Conservation (phyloP, 177 flowering plant genomes). For the Vitis hybrid region DNA sequence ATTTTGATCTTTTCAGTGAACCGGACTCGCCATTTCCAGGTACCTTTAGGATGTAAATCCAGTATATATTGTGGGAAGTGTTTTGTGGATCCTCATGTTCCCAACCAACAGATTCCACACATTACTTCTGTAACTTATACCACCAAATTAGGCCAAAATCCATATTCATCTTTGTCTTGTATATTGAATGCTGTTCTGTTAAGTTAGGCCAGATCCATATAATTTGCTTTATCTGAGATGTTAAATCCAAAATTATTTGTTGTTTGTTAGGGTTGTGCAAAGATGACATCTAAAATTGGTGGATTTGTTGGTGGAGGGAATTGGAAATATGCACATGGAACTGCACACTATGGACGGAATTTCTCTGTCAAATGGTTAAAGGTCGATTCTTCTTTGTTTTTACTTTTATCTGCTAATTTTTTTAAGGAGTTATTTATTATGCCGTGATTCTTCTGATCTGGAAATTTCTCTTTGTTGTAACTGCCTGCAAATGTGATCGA, state of each 20-base stretch:
- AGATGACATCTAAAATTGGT: slow-evolving; percentile 98
- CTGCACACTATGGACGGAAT: slow-evolving; percentile 98
- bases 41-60: slow-evolving; percentile 25
- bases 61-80: background rate
- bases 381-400: slow-evolving; percentile 38
- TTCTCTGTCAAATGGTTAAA: slow-evolving; percentile 95
- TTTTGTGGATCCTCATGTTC: background rate
- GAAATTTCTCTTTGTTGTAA: no score
- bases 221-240: background rate
- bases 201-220: no score
- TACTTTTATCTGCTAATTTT: background rate
- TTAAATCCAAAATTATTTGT: slow-evolving; percentile 5
- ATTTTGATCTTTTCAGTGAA: slow-evolving; percentile 95
- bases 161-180: background rate
- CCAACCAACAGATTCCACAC: background rate
- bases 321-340: slow-evolving; percentile 99
- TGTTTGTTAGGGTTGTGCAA: slow-evolving; percentile 85
- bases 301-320: slow-evolving; percentile 90
- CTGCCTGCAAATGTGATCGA: no score
- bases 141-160: background rate
- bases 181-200: background rate
- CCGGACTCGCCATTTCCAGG: slow-evolving; percentile 97
- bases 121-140: background rate
- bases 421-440: background rate
- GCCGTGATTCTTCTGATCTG: no score